phyloP scores from a whole-genome alignment of 2,329 filamentous ascomycete species.

The Albifimbria verrucaria region DNA sequence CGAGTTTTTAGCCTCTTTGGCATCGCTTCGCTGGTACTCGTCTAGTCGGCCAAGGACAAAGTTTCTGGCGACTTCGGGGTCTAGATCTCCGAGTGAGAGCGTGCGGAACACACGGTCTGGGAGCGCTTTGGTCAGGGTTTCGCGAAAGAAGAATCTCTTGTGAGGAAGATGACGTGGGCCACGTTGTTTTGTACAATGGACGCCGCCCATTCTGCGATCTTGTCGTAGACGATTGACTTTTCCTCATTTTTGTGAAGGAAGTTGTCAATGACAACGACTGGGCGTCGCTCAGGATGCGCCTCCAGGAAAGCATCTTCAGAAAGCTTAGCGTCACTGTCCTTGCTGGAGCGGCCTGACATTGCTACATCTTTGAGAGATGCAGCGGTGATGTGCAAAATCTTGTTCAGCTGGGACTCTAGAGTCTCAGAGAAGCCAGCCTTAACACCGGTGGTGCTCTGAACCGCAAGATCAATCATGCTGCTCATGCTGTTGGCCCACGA shows the following conservation, averaged over 20 bases:
- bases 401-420: conserved; percentile 80
- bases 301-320: conserved; percentile 86
- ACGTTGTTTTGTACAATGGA: conserved; percentile 80
- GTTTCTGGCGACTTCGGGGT: conserved; percentile 79
- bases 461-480: conserved; percentile 86
- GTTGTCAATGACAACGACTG: conserved; percentile 87
- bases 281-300: conserved; percentile 77
- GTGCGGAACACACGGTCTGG: conserved; percentile 89
- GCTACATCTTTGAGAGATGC: conserved; percentile 76
- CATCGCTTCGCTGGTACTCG: conserved; percentile 33
- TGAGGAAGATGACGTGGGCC: conserved; percentile 92
- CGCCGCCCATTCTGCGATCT: conserved; percentile 86
- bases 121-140: conserved; percentile 85
- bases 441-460: conserved; percentile 88
- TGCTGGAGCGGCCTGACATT: conserved; percentile 64
- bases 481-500: conserved; percentile 95
- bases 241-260: conserved; percentile 79
- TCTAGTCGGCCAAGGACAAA: conserved; percentile 85
- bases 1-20: conserved; percentile 23
- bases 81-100: conserved; percentile 81
- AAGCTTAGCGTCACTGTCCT: conserved; percentile 69
- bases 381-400: conserved; percentile 83
- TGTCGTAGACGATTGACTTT: conserved; percentile 65
- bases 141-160: conserved; percentile 81
- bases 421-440: conserved; percentile 95